Conservation (phyloP, 805 yeast species). For the Ogataea paraovalis region DNA sequence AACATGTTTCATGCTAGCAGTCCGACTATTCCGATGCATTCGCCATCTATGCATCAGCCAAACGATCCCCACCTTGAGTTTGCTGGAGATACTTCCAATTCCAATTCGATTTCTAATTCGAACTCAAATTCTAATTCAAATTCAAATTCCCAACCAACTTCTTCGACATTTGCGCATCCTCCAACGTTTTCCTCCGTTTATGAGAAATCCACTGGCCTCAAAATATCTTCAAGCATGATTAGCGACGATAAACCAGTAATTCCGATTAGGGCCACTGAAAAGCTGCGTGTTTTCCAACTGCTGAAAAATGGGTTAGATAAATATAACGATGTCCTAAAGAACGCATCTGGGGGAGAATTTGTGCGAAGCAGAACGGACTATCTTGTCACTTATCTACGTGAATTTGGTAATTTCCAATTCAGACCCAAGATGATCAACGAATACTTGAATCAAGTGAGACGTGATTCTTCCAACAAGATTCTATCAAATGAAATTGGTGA, state of each 20-base stretch:
- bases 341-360: slow-evolving; percentile 15
- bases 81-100: not conserved
- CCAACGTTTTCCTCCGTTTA: slow-evolving; percentile 3
- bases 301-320: slow-evolving; percentile 22
- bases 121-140: not conserved
- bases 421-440: slow-evolving; percentile 26
- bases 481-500: slow-evolving; percentile 15
- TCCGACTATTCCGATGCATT: slow-evolving; percentile 16
- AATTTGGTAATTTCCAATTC: slow-evolving; percentile 14
- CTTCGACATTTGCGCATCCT: not conserved
- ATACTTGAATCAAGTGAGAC: slow-evolving; percentile 20
- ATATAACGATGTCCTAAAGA: slow-evolving; percentile 20
- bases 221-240: not conserved
- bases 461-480: slow-evolving; percentile 17
- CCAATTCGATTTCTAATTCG: not conserved
- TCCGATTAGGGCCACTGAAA: slow-evolving; percentile 4
- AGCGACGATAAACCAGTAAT: not conserved
- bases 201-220: not conserved
- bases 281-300: slow-evolving; percentile 9
- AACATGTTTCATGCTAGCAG: slow-evolving; percentile 9
- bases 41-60: slow-evolving; percentile 10
- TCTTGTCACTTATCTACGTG: slow-evolving; percentile 18
- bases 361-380: slow-evolving; percentile 26
- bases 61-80: not conserved
- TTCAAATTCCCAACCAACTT: not conserved